phyloP scores from a whole-genome alignment of 202 grass and related monocot species.

The Eragrostis tef region DNA sequence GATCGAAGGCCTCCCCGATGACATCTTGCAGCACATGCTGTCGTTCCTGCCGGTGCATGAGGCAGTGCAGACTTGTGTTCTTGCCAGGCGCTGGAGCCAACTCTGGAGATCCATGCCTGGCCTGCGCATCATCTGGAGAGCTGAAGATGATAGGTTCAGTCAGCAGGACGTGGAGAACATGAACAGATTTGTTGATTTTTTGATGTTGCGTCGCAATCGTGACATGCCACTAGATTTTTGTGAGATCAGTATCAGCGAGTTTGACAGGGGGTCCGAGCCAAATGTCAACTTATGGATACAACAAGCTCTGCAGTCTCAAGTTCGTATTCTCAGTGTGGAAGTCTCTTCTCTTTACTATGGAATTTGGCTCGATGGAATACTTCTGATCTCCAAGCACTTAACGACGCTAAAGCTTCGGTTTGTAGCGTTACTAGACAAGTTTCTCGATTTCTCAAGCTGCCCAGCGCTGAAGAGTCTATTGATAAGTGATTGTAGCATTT shows the following conservation, averaged over 20 bases:
- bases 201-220: too few relatives aligned
- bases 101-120: too few relatives aligned
- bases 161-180: too few relatives aligned
- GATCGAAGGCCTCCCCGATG: too few relatives aligned
- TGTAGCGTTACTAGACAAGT: background rate
- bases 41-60: too few relatives aligned
- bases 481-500: background rate
- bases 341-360: background rate
- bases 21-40: too few relatives aligned
- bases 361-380: background rate
- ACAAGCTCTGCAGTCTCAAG: background rate
- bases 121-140: too few relatives aligned
- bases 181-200: too few relatives aligned
- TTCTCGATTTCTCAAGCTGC: conserved; percentile 10
- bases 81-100: too few relatives aligned
- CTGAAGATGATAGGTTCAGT: too few relatives aligned
- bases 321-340: background rate
- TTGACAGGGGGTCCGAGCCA: background rate
- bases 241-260: background rate
- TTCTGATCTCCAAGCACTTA: background rate
- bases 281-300: background rate
- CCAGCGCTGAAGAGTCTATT: background rate
- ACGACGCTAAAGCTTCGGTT: background rate
- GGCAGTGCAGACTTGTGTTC: too few relatives aligned
- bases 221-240: too few relatives aligned